These are phyloP conservation scores for Babesia bovis DNA, from an alignment of 169 alveolate genomes.

Conservation along the genomic window DNA sequence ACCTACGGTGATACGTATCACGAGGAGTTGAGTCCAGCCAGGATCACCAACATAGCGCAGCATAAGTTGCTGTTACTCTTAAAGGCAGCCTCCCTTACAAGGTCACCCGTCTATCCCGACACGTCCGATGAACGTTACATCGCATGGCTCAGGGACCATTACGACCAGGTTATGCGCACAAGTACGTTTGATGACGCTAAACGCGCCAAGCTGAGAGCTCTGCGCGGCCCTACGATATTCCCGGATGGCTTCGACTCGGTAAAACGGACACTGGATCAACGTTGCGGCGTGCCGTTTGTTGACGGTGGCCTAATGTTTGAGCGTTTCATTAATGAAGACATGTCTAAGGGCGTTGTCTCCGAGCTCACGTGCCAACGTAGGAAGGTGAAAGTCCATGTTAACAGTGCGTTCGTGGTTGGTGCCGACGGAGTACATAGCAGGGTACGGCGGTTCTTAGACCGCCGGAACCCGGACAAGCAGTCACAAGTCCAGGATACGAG, in stretches of 20 bases:
- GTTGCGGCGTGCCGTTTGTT: conserved; percentile 34
- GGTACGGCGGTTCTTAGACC: conserved; percentile 73
- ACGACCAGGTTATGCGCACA: conserved; percentile 50
- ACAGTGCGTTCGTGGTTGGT: conserved; percentile 64
- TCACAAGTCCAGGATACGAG: conserved; percentile 58
- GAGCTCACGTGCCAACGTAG: conserved; percentile 33
- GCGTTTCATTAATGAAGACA: conserved; percentile 25
- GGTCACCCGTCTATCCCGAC: conserved; percentile 46
- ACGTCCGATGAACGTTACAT: conserved; percentile 39
- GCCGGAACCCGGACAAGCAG: conserved; percentile 36
- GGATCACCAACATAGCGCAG: conserved; percentile 81
- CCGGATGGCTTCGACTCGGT: conserved; percentile 7
- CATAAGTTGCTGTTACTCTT: conserved; percentile 75
- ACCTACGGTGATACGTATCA: conserved; percentile 72
- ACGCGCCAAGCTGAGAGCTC: conserved; percentile 10
- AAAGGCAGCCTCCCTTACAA: conserved; percentile 49
- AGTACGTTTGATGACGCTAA: conserved; percentile 22
- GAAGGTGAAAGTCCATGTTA: conserved; percentile 19
- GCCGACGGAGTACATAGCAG: conserved; percentile 73
- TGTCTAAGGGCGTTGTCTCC: conserved; percentile 32
- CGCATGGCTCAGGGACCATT: conserved; percentile 51
- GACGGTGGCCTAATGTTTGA: conserved; percentile 63
- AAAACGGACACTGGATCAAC: not conserved
- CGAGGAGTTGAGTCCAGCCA: conserved; percentile 80
- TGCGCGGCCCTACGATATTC: conserved; percentile 31